These are phyloP conservation scores for Anisodus acutangulus DNA, from an alignment of 257 asterid genomes.

Conservation along the genomic window DNA sequence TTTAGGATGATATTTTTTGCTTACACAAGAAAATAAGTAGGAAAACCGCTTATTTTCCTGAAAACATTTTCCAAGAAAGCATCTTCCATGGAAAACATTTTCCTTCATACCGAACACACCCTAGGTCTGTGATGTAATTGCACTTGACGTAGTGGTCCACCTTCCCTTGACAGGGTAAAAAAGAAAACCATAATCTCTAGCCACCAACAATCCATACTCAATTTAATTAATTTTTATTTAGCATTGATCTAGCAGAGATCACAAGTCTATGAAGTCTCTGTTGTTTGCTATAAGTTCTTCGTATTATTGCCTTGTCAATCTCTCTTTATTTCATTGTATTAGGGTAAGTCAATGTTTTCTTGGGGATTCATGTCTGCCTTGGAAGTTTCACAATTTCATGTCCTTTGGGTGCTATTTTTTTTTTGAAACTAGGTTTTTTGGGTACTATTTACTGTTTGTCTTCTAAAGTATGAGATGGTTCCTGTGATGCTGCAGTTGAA, in stretches of 20 bases:
- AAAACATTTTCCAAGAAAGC: no score
- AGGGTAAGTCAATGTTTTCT: conserved; percentile 11
- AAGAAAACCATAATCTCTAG: neutral
- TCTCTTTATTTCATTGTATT: conserved; percentile 5
- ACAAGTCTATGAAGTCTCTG: neutral
- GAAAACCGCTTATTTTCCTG: no score
- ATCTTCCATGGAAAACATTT: no score
- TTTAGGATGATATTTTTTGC: no score
- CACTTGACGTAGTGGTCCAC: neutral
- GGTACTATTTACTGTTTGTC: neutral
- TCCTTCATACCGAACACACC: no score
- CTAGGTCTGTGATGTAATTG: neutral
- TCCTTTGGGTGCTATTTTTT: neutral
- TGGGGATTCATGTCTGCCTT: neutral
- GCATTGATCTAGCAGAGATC: neutral
- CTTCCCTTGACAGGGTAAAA: neutral
- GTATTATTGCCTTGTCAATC: neutral
- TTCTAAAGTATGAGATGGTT: neutral
- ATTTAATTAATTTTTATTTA: neutral
- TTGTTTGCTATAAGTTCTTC: neutral
- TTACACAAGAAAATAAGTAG: no score
- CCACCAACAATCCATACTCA: neutral
- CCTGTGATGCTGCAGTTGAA: neutral
- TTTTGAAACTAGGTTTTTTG: neutral
- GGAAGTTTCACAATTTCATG: neutral